Evolutionary conservation across 1,139 yeast species (phyloP), one percentile per base, ranked within the genome.

Genomic region (Torulaspora globosa): DNA sequence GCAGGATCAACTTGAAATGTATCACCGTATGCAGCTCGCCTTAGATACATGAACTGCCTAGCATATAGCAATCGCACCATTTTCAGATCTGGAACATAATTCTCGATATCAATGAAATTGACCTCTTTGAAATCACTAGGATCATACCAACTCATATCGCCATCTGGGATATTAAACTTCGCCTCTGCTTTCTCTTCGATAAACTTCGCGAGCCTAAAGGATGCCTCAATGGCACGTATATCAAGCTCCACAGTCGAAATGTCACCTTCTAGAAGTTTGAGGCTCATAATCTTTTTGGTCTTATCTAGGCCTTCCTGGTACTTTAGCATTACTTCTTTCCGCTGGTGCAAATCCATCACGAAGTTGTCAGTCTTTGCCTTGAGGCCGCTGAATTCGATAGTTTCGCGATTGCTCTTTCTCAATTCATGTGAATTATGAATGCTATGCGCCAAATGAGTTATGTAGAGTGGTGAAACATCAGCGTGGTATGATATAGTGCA

Each of bases 401-500:
- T 77, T 36, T 81, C 72, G 30, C 73, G 68, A 44, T 73, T 72
- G 38, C 71, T 69, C 37, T 76, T 75, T 18, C 72, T 67, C 33
- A 72, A 56, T 32, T 70, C 69, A 14, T 61, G 63, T 8, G 69
- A 70, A 3, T 73, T 67, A 31, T 78, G 76, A 7, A 78, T 65
- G 57, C 82, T 87, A 53, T 78, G 74, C 56, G 83, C 83, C 48
- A 82, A 73, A 63, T 89, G 94, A 0, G 92, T 74, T 8, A 90
- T 71, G 40, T 78, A 83, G 34, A 90, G 67, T 1, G 97, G 96
- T 26, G 81, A 75, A 41, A 90, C 71, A 19, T 78, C 75, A 26
- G 94, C 75, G 56, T 80, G 82, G 62, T 90, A 92, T 59, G 92
- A 88, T 48, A 88, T 79, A 0, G 96, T 85, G 61, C 75, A 82